Evolutionary conservation across 495 filamentous ascomycete species (phyloP).

Genomic region (Annulohypoxylon moriforme): DNA sequence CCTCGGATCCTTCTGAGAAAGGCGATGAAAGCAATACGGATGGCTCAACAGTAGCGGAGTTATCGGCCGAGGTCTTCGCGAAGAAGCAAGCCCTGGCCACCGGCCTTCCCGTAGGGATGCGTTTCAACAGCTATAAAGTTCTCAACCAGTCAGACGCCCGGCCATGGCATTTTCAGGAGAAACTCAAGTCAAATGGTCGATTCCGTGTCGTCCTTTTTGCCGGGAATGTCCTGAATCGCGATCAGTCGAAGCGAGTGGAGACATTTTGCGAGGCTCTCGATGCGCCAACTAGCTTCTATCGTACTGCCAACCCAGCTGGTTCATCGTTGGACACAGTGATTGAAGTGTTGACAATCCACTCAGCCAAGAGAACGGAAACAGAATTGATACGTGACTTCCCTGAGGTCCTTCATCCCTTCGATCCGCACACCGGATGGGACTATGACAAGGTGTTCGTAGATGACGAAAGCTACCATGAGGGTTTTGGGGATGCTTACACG

Average conservation of each 20-base stretch:
- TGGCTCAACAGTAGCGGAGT: constrained; percentile 63
- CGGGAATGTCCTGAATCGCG: constrained; percentile 62
- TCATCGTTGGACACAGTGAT: constrained; percentile 57
- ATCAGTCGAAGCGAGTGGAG: constrained; percentile 60
- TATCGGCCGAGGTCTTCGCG: constrained; percentile 45
- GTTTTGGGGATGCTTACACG: constrained; percentile 70
- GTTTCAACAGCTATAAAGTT: constrained; percentile 69
- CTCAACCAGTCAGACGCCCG: constrained; percentile 69
- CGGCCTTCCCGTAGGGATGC: constrained; percentile 64
- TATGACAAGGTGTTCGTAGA: constrained; percentile 76
- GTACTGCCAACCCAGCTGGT: constrained; percentile 57
- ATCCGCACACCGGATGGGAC: constrained; percentile 69
- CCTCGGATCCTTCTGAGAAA: constrained; percentile 27
- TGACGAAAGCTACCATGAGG: constrained; percentile 68
- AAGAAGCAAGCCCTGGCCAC: constrained; percentile 50
- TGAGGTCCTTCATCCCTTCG: constrained; percentile 65
- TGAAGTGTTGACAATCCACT: constrained; percentile 72
- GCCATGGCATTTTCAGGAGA: constrained; percentile 64
- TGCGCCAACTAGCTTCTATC: constrained; percentile 51
- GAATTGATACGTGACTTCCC: constrained; percentile 69
- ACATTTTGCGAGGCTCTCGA: constrained; percentile 57
- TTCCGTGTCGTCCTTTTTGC: constrained; percentile 75
- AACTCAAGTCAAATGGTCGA: constrained; percentile 64
- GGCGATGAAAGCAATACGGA: constrained; percentile 67
- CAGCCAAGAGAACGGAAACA: constrained; percentile 59